Evolutionary conservation across 306 rosid species (phyloP).

Genomic region (Betula pendula): DNA sequence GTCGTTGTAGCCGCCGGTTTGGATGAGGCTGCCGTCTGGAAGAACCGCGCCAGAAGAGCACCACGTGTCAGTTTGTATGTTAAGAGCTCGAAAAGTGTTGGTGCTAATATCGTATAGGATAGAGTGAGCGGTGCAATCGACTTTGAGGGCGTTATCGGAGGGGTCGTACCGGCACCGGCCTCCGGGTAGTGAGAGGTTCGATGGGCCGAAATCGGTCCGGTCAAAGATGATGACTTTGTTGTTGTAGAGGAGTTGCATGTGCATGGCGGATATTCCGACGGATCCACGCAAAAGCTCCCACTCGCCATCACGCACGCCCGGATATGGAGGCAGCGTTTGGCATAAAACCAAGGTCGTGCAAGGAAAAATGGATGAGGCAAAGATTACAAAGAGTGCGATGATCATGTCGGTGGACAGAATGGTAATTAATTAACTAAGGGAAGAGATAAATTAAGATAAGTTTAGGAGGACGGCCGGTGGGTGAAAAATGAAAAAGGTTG

Average conservation of each 20-base stretch:
- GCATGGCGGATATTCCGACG: slow-evolving; percentile 82
- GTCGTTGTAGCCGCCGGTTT: slow-evolving; percentile 80
- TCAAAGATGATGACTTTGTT: slow-evolving; percentile 68
- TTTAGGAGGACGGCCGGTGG: slow-evolving; percentile 15
- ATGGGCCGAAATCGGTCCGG: slow-evolving; percentile 74
- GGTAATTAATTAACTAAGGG: background rate
- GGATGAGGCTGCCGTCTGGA: slow-evolving; percentile 67
- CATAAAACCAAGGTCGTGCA: background rate
- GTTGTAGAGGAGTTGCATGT: slow-evolving; percentile 70
- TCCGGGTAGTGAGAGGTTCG: slow-evolving; percentile 50
- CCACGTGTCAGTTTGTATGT: slow-evolving; percentile 68
- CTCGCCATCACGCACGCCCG: slow-evolving; percentile 35
- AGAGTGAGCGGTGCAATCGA: slow-evolving; percentile 87
- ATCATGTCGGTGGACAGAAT: background rate
- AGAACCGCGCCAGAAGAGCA: slow-evolving; percentile 80
- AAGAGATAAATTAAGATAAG: slow-evolving; percentile 7
- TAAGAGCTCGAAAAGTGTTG: slow-evolving; percentile 59
- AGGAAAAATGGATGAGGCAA: slow-evolving; percentile 11
- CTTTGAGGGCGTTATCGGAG: slow-evolving; percentile 31
- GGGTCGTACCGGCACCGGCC: slow-evolving; percentile 42
- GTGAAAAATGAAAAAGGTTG: background rate
- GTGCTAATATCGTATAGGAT: slow-evolving; percentile 48
- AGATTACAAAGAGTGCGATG: slow-evolving; percentile 13
- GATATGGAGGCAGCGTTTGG: slow-evolving; percentile 6
- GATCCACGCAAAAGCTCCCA: slow-evolving; percentile 62